phyloP scores from a whole-genome alignment of 2,329 filamentous ascomycete genomes.

The Tolypocladium amazonense region DNA sequence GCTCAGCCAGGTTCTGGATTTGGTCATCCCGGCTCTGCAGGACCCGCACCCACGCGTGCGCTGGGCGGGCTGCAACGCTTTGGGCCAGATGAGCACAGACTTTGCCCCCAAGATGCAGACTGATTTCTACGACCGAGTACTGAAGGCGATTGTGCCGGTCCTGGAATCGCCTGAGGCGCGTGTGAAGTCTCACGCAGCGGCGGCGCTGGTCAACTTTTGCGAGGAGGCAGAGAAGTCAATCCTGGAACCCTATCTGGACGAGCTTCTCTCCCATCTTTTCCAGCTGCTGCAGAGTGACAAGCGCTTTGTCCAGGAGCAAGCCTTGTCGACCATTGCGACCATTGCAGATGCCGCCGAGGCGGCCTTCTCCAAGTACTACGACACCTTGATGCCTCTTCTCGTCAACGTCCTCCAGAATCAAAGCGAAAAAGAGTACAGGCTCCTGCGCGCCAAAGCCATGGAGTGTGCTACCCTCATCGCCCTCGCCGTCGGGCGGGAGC shows the following conservation, averaged over 20 bases:
- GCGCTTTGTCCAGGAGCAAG: slow-evolving; percentile 95
- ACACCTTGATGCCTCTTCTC: slow-evolving; percentile 87
- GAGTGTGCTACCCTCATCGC: slow-evolving; percentile 96
- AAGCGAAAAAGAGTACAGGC: slow-evolving; percentile 83
- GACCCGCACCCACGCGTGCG: slow-evolving; percentile 89
- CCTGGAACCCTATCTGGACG: slow-evolving; percentile 85
- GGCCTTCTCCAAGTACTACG: slow-evolving; percentile 91
- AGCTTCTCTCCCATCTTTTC: slow-evolving; percentile 76
- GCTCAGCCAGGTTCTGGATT: slow-evolving; percentile 82
- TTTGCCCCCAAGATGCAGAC: slow-evolving; percentile 97
- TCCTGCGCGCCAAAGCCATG: slow-evolving; percentile 95
- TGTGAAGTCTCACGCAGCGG: slow-evolving; percentile 93
- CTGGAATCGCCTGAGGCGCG: slow-evolving; percentile 82
- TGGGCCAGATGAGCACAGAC: slow-evolving; percentile 99
- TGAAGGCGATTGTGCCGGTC: slow-evolving; percentile 87
- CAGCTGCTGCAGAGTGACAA: slow-evolving; percentile 83
- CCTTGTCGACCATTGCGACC: slow-evolving; percentile 92
- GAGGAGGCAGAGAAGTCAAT: slow-evolving; percentile 92
- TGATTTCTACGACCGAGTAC: slow-evolving; percentile 79
- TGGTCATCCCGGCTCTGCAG: slow-evolving; percentile 85
- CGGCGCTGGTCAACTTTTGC: slow-evolving; percentile 98
- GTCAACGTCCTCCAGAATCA: slow-evolving; percentile 84
- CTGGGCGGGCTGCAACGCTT: slow-evolving; percentile 94
- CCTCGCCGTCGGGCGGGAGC: slow-evolving; percentile 85
- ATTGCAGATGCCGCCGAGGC: slow-evolving; percentile 97